Percentiles rank a stretch among this genome's conserved stretches.
Conservation (phyloP, 169 alveolate species). For the Miamiensis avidus region DNA sequence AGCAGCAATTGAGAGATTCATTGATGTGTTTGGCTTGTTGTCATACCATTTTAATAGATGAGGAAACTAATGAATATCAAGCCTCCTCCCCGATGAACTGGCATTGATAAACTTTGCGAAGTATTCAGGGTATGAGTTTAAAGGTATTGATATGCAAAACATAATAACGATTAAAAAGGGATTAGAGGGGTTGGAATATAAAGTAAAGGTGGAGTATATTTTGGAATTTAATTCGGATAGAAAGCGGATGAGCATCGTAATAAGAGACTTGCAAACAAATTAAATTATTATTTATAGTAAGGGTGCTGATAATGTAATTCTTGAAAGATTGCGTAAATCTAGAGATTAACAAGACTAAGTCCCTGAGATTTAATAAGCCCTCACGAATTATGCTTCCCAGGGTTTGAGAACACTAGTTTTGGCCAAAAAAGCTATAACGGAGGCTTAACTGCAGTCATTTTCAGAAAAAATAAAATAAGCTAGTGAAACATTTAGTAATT, state of each 20-base stretch:
- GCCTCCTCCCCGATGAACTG: slow-evolving; percentile 83
- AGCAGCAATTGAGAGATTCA: not conserved
- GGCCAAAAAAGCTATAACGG: slow-evolving; percentile 58
- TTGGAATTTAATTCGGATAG: slow-evolving; percentile 66
- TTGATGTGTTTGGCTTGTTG: slow-evolving; percentile 46
- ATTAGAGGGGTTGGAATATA: slow-evolving; percentile 6
- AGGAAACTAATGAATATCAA: slow-evolving; percentile 54
- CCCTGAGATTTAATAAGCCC: too few relatives aligned
- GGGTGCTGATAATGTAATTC: slow-evolving; percentile 73
- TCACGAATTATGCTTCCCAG: slow-evolving; percentile 59
- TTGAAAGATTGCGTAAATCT: not conserved
- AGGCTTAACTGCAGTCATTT: slow-evolving; percentile 54
- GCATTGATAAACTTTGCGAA: slow-evolving; percentile 78
- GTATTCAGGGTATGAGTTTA: slow-evolving; percentile 55
- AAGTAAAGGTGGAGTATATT: slow-evolving; percentile 24
- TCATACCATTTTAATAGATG: slow-evolving; percentile 64
- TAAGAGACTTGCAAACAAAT: slow-evolving; percentile 34
- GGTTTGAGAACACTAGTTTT: slow-evolving; percentile 82
- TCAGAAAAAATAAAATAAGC: slow-evolving; percentile 39
- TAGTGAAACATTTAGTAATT: too few relatives aligned
- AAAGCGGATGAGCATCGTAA: slow-evolving; percentile 80
- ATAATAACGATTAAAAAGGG: slow-evolving; percentile 36
- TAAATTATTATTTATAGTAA: slow-evolving; percentile 44
- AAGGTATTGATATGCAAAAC: slow-evolving; percentile 34
- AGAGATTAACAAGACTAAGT: not conserved